Evolutionary conservation across 1,284 basidiomycete species (phyloP).

Genomic region (Trichosporon sp.): DNA sequence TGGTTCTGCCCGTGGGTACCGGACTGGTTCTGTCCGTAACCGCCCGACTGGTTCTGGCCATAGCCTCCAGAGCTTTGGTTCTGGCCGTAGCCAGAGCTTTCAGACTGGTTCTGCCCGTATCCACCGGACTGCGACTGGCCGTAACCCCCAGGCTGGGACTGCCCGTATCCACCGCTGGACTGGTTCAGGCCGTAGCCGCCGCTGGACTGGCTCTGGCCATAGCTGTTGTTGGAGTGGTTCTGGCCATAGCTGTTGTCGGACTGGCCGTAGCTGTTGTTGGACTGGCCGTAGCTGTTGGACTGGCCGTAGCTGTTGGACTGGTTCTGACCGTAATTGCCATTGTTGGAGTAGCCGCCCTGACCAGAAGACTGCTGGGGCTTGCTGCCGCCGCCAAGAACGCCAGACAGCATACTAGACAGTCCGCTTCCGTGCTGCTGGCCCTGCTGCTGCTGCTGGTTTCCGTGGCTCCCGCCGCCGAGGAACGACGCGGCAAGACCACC

Average conservation of each 20-base stretch:
- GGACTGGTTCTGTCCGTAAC: not conserved
- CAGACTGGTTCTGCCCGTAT: not conserved
- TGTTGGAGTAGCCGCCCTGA: constrained; percentile 6
- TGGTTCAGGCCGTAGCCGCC: not conserved
- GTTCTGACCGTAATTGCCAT: not conserved
- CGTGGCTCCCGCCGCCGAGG: constrained; percentile 17
- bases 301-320: not conserved
- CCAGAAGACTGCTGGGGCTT: constrained; percentile 7
- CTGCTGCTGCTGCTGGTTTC: constrained; percentile 22
- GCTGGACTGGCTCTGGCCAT: not conserved
- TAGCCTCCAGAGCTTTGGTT: not conserved
- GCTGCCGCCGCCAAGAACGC: constrained; percentile 9
- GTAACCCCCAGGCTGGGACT: not conserved
- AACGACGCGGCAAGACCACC: constrained; percentile 14
- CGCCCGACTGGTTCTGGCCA: not conserved
- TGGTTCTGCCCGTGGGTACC: not conserved
- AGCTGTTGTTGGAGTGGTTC: not conserved
- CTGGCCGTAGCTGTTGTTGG: constrained; percentile 8
- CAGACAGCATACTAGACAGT: not conserved
- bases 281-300: too few species aligned
- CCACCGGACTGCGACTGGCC: not conserved
- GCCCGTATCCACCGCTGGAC: not conserved
- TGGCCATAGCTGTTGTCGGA: not conserved
- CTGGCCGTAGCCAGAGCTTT: not conserved
- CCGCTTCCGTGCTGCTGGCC: constrained; percentile 14